A percentile compares a stretch with the other conserved stretches of the same genome.
Evolutionary conservation across 176 grass and related monocot genomes (phyloP).

Genomic region (Ananas comosus): DNA sequence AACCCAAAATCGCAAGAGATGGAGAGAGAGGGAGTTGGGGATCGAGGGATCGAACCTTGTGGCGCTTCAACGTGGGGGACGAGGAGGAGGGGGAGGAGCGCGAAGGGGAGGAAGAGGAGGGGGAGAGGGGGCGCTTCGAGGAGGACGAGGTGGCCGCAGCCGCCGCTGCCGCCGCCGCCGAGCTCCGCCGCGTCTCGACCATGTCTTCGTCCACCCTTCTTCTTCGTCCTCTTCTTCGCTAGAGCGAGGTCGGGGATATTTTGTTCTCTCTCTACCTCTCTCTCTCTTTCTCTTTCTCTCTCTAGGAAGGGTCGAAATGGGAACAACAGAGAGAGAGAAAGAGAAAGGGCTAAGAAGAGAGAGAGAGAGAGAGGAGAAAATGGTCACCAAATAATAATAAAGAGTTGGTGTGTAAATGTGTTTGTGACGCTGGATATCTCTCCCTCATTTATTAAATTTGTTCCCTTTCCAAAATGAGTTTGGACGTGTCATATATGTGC

Average conservation of each 20-base stretch:
- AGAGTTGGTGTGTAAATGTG: too few species aligned
- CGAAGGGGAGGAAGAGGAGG: neutral
- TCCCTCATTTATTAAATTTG: neutral
- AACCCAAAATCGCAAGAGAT: neutral
- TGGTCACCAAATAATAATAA: too few species aligned
- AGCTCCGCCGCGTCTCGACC: constrained; percentile 98
- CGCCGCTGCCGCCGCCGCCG: constrained; percentile 39
- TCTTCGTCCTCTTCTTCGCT: neutral
- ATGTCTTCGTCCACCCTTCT: constrained; percentile 30
- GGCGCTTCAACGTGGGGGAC: constrained; percentile 51
- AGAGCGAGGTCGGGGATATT: neutral
- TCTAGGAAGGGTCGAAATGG: too few species aligned
- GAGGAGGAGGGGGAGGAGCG: constrained; percentile 32
- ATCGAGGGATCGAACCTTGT: constrained; percentile 60
- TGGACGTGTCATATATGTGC: too few species aligned
- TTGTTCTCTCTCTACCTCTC: too few species aligned
- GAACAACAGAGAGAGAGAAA: too few species aligned
- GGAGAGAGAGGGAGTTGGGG: constrained; percentile 10
- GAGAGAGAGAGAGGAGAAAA: neutral
- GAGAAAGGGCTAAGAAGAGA: neutral
- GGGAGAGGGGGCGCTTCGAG: constrained; percentile 21
- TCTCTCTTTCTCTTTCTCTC: too few species aligned
- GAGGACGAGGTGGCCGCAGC: neutral
- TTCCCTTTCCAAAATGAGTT: neutral
- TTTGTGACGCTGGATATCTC: neutral